Conservation (phyloP, 176 grass and related monocot genomes). For the Paspalum notatum region DNA sequence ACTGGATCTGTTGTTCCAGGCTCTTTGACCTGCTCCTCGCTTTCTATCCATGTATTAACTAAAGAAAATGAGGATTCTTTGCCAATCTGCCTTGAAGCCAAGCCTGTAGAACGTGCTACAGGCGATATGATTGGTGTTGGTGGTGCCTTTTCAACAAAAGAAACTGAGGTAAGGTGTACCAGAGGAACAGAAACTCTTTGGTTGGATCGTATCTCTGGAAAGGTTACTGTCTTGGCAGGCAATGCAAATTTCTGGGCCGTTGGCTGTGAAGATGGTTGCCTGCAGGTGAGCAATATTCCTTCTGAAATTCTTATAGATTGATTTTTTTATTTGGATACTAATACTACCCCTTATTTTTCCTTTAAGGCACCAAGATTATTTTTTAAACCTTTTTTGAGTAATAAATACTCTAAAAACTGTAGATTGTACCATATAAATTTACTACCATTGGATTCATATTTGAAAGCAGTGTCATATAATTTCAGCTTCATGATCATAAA, state of each 20-base stretch:
- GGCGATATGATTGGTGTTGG: constrained; percentile 67
- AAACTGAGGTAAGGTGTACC: constrained; percentile 78
- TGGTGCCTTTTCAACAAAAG: constrained; percentile 66
- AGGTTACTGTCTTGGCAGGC: constrained; percentile 90
- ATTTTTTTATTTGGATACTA: constrained; percentile 4
- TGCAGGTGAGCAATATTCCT: constrained; percentile 66
- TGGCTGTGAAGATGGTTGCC: constrained; percentile 87
- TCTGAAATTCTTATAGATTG: background rate
- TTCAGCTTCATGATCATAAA: background rate
- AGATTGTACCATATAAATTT: background rate
- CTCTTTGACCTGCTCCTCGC: constrained; percentile 36
- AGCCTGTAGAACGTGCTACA: constrained; percentile 67
- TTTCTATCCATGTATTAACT: constrained; percentile 60
- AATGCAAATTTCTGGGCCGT: constrained; percentile 95
- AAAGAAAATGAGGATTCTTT: constrained; percentile 55
- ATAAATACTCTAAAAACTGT: background rate
- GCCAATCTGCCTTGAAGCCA: constrained; percentile 71
- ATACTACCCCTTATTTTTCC: background rate
- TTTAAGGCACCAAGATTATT: background rate
- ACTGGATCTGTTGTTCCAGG: constrained; percentile 57
- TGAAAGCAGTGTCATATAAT: no score
- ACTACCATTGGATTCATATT: background rate
- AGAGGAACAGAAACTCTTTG: constrained; percentile 75
- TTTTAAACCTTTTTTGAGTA: background rate
- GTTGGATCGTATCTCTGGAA: constrained; percentile 84